Evolutionary conservation across 177 flowering plant genomes (phyloP), one percentile per base, ranked within the genome.

Genomic region (Tripterygium wilfordii): DNA sequence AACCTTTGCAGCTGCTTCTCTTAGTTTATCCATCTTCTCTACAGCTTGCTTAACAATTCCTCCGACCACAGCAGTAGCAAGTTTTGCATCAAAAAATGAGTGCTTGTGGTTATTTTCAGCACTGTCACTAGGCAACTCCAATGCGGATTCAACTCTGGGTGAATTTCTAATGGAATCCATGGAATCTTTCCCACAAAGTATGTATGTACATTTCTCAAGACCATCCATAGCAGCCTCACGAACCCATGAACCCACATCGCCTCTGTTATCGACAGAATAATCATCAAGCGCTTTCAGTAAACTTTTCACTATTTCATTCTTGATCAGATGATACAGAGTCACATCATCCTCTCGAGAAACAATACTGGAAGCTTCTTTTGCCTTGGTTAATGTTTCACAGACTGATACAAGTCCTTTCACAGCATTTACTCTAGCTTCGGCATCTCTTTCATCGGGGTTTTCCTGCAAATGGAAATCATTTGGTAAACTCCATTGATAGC

Each of bases 371-470:
- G 37, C 24, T 26, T 65, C 67, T 48, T 49, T 63, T 50, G 42
- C 48, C 23, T 50, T 52, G 42, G 79, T 64, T 66, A 91, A 64
- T 45, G 77, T 78, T 76, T 88, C 88, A 77, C 96, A 91, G 3
- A 85, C 90, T 39, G 88, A 81, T 18, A 71, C 67, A 41, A 91
- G 83, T 54, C 89, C 96, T 64, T 70, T 77, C 49, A 88, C 83
- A 61, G 98, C 85, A 83, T 85, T 85, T 15, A 85, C 89, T 24
- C 96, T 83, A 54, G 98, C 83, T 77, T 91, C 98, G 49, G 95
- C 95, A 77, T 91, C 96, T 58, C 83, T 79, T 41, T 81, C 91
- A 39, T 75, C 83, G 33, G 83, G 85, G 47, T 83, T 77, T 20
- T 81, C 84, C 98, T 91, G 76, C 68, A 70, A 16, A 56, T 22